Conservation (phyloP, 345 rosid species). For the Salix suchowensis region DNA sequence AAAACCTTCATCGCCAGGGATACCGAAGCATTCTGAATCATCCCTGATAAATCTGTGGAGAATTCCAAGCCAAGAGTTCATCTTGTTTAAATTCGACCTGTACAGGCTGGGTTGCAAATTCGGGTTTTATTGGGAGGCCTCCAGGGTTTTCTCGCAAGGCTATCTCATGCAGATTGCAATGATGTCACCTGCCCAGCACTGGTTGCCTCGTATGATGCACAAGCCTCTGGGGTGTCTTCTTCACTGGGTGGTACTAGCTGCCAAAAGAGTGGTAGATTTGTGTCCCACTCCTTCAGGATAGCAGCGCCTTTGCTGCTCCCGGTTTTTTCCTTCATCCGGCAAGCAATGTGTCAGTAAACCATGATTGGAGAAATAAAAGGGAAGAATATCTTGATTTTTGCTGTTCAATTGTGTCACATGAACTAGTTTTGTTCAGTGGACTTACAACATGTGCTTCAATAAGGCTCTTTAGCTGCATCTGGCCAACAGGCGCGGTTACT, state of each 20-base stretch:
- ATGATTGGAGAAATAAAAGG: not conserved
- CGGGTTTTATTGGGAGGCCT: not conserved
- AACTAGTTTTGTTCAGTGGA: slow-evolving; percentile 1
- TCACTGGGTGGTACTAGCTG: slow-evolving; percentile 99
- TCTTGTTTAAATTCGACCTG: slow-evolving; percentile 18
- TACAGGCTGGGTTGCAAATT: slow-evolving; percentile 14
- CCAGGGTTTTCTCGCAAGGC: not conserved
- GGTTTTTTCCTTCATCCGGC: slow-evolving; percentile 69
- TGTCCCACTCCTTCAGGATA: slow-evolving; percentile 81
- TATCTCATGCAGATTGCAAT: slow-evolving; percentile 61
- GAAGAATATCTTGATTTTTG: not conserved
- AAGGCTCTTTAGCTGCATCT: slow-evolving; percentile 84
- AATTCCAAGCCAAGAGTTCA: slow-evolving; percentile 1
- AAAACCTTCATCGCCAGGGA: not conserved
- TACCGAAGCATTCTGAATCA: not conserved
- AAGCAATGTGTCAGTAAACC: not conserved
- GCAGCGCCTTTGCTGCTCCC: slow-evolving; percentile 76
- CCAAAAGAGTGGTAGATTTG: slow-evolving; percentile 77
- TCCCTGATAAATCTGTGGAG: not conserved
- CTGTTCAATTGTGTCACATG: not conserved
- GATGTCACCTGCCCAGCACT: slow-evolving; percentile 60
- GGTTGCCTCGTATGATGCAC: slow-evolving; percentile 62
- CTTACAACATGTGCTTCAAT: slow-evolving; percentile 93
- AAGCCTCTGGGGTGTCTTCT: slow-evolving; percentile 98
- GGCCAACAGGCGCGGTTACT: slow-evolving; percentile 95